Percentiles rank a stretch among this genome's conserved stretches.
Evolutionary conservation across 306 rosid genomes (phyloP).

Genomic region (Begonia fuchsioides): DNA sequence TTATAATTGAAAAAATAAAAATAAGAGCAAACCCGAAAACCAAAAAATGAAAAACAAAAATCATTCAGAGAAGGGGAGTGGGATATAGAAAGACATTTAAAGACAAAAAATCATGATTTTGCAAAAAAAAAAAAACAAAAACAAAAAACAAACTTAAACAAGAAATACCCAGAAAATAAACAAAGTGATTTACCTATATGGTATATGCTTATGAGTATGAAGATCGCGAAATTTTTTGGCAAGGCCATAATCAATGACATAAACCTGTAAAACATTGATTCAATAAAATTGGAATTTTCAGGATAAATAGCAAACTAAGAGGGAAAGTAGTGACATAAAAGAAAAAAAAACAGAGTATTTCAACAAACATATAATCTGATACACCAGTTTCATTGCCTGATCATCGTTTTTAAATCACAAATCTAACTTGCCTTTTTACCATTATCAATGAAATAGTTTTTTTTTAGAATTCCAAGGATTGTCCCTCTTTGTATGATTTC

Average conservation of each 20-base stretch:
- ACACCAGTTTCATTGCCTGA: background rate
- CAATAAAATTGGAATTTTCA: background rate
- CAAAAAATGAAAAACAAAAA: background rate
- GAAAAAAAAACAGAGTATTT: too few relatives aligned
- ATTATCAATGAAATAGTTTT: background rate
- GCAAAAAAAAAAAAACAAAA: too few relatives aligned
- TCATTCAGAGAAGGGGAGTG: background rate
- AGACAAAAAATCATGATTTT: too few relatives aligned
- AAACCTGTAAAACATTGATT: constrained; percentile 41
- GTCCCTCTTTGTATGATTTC: too few relatives aligned
- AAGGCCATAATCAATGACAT: constrained; percentile 86
- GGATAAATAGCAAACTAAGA: background rate
- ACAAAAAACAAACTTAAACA: too few relatives aligned
- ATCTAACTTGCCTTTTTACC: background rate
- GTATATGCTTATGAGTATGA: constrained; percentile 93
- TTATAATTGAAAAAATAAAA: background rate
- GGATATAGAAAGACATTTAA: too few relatives aligned
- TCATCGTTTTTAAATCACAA: background rate
- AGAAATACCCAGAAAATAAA: background rate
- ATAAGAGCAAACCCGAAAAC: background rate
- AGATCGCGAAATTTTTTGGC: constrained; percentile 95
- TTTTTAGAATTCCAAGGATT: too few relatives aligned
- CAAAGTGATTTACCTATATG: constrained; percentile 58
- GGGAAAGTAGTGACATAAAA: background rate
- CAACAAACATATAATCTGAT: background rate